Conservation (phyloP, 208 protist genomes). For the Phytomonas francai region DNA sequence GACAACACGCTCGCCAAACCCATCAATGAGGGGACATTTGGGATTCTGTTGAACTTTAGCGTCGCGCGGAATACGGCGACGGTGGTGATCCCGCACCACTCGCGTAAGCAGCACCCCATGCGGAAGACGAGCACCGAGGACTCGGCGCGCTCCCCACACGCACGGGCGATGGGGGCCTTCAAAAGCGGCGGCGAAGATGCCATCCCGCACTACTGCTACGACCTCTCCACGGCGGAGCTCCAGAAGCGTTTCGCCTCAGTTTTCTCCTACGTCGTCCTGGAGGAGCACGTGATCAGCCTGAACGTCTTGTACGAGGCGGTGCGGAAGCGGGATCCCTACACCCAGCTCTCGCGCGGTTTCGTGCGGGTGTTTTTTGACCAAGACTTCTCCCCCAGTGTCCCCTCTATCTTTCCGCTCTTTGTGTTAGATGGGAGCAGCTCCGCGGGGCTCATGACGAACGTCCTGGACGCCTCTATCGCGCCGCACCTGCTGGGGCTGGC, state of each 20-base stretch:
- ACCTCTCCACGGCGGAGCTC: slow-evolving; percentile 1
- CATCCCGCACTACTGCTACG: neutral
- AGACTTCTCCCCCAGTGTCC: slow-evolving; percentile 33
- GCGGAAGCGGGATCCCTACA: slow-evolving; percentile 56
- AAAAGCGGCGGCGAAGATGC: neutral
- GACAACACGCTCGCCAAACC: slow-evolving; percentile 26
- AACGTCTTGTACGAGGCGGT: slow-evolving; percentile 75
- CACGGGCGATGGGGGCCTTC: neutral
- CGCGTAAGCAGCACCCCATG: slow-evolving; percentile 25
- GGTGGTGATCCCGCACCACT: slow-evolving; percentile 52
- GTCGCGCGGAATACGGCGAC: slow-evolving; percentile 53
- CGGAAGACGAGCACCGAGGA: neutral
- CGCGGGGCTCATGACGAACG: slow-evolving; percentile 57
- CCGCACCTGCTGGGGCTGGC: slow-evolving; percentile 84
- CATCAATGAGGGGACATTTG: slow-evolving; percentile 57
- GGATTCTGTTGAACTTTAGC: slow-evolving; percentile 69
- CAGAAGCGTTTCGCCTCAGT: slow-evolving; percentile 17
- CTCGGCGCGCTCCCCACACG: neutral
- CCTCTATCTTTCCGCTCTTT: slow-evolving; percentile 76
- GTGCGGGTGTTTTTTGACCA: slow-evolving; percentile 75
- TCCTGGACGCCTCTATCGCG: slow-evolving; percentile 67
- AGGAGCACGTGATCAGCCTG: slow-evolving; percentile 67
- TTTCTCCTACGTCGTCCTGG: slow-evolving; percentile 43
- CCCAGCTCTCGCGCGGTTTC: slow-evolving; percentile 67
- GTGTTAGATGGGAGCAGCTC: slow-evolving; percentile 76